Evolutionary conservation across 768 basidiomycete species (phyloP), one percentile per base, ranked within the genome.

Genomic region (Melanogaster broomeanus): DNA sequence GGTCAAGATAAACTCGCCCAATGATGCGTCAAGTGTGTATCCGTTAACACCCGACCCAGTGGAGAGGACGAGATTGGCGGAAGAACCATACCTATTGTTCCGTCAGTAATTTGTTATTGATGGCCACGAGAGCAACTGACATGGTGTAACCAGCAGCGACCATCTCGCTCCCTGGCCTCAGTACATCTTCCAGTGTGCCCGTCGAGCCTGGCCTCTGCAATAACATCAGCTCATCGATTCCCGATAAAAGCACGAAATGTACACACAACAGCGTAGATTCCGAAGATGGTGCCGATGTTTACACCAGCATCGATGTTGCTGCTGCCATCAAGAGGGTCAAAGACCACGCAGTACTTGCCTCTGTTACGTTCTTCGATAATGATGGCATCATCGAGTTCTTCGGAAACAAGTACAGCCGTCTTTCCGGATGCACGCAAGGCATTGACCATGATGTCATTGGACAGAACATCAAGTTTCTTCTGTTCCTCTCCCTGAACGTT

Each of bases 361-460:
- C 79, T 86, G 69, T 88, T 73, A 56, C 74, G 76, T 46, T 83
- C 86, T 57, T 93, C 90, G 67, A 95, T 90, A 68, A 98, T 81
- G 72, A 98, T 83, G 16, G 94, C 93, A 19, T 97, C 83, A 10
- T 97, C 93, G 59, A 92, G 79, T 65, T 98, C 95, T 71, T 99
- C 97, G 16, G 93, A 95, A 55, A 99, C 93, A 60, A 99, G 88
- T 13, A 99, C 97, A 13, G 93, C 89, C 7, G 87, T 91, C 81
- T 94, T 97, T 47, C 97, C 93, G n/a, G 91, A 95, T 3, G 95
- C 95, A 37, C 92, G 84, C 30, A 99, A 82, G 42, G 95, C 88
- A 65, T 98, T 98, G 62, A 98, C 82, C 97, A 99, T 98, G 79
- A 99, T 99, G 69, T 99, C 95, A 69, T 99, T 98, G 13, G 93